A percentile compares a stretch with the other conserved stretches of the same genome.
These are phyloP conservation scores for Castanopsis chinensis DNA, from an alignment of 306 rosid genomes.

Conservation along the genomic window DNA sequence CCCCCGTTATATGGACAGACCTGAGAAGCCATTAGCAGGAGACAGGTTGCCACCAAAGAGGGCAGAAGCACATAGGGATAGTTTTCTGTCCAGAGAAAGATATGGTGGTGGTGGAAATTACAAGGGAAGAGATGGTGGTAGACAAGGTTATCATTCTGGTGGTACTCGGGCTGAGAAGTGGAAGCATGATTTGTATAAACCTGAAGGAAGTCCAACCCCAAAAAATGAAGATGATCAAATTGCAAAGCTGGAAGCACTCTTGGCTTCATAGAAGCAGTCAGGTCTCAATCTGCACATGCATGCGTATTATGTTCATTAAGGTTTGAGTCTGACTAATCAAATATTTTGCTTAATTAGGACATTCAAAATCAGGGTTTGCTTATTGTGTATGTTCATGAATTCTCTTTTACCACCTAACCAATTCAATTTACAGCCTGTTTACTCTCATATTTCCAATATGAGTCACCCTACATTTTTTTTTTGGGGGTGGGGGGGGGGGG, in stretches of 20 bases:
- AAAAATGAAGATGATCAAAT: constrained; percentile 92
- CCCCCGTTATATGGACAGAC: constrained; percentile 46
- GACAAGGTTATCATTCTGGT: constrained; percentile 43
- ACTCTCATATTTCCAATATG: not conserved
- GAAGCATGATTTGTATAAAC: constrained; percentile 85
- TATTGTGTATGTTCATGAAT: not conserved
- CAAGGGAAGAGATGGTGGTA: constrained; percentile 67
- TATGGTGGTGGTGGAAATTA: constrained; percentile 42
- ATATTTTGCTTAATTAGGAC: constrained; percentile 1
- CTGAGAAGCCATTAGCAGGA: constrained; percentile 46
- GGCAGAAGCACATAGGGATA: constrained; percentile 49
- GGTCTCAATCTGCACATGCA: not conserved
- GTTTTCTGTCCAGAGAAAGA: constrained; percentile 58
- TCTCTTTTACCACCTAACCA: not conserved
- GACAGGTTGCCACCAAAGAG: constrained; percentile 35
- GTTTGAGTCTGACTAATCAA: not conserved
- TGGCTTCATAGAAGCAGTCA: constrained; percentile 54
- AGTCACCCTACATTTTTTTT: not conserved
- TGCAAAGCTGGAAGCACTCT: constrained; percentile 88
- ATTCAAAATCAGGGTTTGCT: not conserved
- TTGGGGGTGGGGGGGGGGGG: no score
- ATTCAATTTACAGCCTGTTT: not conserved
- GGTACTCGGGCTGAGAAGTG: constrained; percentile 70
- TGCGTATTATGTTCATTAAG: not conserved
- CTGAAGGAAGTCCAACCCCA: constrained; percentile 62